Evolutionary conservation across 306 rosid genomes (phyloP), one percentile per base, ranked within the genome.

Genomic region (Amphicarpaea edgeworthii): DNA sequence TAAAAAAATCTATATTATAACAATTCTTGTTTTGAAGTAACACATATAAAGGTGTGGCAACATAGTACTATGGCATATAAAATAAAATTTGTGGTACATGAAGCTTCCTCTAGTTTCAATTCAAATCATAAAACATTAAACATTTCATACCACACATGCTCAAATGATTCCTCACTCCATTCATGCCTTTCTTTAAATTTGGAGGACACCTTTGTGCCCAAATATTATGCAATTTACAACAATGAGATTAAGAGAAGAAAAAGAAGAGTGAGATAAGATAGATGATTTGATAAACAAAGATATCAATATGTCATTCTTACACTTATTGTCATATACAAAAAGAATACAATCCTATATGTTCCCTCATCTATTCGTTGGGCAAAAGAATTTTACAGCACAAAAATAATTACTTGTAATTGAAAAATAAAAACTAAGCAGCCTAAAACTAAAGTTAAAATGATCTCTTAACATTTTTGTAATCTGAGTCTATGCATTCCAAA

Each of bases 401-500:
- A 47, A n/a, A n/a, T n/a, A n/a, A 70, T 30, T 30, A 34, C n/a
- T 14, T 12, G 3, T 32, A 28, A 14, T 16, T 10, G 28, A 41
- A 76, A 61, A 19, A 50, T 15, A n/a, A 65, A 26, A 30, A 30
- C 5, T 30, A 67, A n/a, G 41, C 40, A 58, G 0, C 6, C 76
- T 21, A 54, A 62, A 17, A 19, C 76, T 21, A 54, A 62, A 17
- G 24, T 80, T 74, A 88, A 76, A 80, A 88, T 5, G 96, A 87
- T 78, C 96, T 85, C 78, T 83, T 83, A 19, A 91, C 80, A 83
- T 80, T 81, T 82, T 86, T 91, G 80, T 79, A 89, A 86, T 89
- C 97, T 40, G 97, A 83, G 59, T 91, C 97, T 26, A 89, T 85
- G 78, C 97, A 91, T 58, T 89, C 97, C 85, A 89, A 77, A 5